Base-by-base conservation (phyloP, 768 basidiomycete genomes). In the Xerocomellus chrysenteron region DNA sequence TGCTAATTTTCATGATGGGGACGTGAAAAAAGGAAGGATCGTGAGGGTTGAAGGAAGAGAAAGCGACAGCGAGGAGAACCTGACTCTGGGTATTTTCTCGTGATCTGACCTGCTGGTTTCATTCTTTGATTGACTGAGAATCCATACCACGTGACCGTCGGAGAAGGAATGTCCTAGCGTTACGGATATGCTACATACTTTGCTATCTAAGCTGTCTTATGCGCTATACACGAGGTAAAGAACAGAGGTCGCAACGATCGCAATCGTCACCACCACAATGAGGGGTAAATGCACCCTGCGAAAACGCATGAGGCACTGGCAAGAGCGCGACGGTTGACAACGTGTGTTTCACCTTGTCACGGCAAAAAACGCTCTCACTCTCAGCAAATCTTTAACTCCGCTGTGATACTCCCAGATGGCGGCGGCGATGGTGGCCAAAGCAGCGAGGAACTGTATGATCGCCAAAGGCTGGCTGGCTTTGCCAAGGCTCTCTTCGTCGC, bases 1-100 rank as follows among this genome's bases (percentile, higher is more conserved):
- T 85, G 64, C 87, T 93, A 73, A 98, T 92, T 83, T 90, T 96
- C 93, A 97, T 97, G 74, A 43, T 41, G 50, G 42, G 35, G 43
- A 13, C 12, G 65, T 64, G 65, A 60, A 59, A 35, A 57, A 68
- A 53, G 61, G 17, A 58, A 60, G 61, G 60, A 60, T 55, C 51
- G 66, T 63, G 61, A 57, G 60, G 57, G 50, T 14, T 2, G 49
- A 48, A 52, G 21, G 8, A 50, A 50, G 49, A 57, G 36, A 54
- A 44, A 45, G 37, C n/a, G 41, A 56, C 53, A 39, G 39, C 3
- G 24, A 33, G 5, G 33, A 14, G 14, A 30, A 26, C 14, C 10
- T n/a, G 21, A 42, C 21, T 42, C 60, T 66, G 61, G 57, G 59
- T 71, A 67, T 67, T 73, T 66, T 63, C 57, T 54, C 55, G 56